A percentile compares a stretch with the other conserved stretches of the same genome.
These are phyloP conservation scores for Boletus sp. DNA, from an alignment of 1,284 basidiomycete genomes.

Conservation along the genomic window DNA sequence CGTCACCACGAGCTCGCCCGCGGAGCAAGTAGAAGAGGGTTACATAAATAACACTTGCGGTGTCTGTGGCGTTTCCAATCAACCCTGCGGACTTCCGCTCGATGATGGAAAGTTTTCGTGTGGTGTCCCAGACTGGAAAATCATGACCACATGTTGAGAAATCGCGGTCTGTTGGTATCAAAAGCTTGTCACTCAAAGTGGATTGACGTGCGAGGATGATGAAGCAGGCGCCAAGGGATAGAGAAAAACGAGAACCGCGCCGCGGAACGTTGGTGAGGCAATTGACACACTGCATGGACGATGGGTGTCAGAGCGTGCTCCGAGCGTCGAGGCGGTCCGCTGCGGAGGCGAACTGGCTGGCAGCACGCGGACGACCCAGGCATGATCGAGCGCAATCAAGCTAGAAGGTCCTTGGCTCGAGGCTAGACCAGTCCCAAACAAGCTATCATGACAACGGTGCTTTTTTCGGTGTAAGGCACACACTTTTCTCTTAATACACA, in stretches of 20 bases:
- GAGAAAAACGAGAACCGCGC: constrained; percentile 6
- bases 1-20: constrained; percentile 22
- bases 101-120: constrained; percentile 1
- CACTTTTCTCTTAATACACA: too few species aligned
- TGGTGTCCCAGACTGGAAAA: constrained; percentile 2
- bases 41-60: constrained; percentile 19
- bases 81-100: constrained; percentile 7
- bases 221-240: constrained; percentile 7
- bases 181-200: constrained; percentile 24
- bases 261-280: background rate
- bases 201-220: constrained; percentile 9
- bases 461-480: background rate
- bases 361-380: background rate
- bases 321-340: background rate
- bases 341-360: background rate
- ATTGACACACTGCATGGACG: background rate
- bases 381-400: constrained; percentile 6
- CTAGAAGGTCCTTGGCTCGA: too few species aligned
- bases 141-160: background rate
- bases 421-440: constrained; percentile 10
- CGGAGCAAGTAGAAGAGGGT: constrained; percentile 14
- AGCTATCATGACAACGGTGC: constrained; percentile 2
- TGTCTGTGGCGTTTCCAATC: constrained; percentile 19
- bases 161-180: constrained; percentile 11
- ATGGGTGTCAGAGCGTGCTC: constrained; percentile 15